Evolutionary conservation across 2,329 filamentous ascomycete genomes (phyloP), one percentile per base, ranked within the genome.

Genomic region (Verticillium alfalfae): DNA sequence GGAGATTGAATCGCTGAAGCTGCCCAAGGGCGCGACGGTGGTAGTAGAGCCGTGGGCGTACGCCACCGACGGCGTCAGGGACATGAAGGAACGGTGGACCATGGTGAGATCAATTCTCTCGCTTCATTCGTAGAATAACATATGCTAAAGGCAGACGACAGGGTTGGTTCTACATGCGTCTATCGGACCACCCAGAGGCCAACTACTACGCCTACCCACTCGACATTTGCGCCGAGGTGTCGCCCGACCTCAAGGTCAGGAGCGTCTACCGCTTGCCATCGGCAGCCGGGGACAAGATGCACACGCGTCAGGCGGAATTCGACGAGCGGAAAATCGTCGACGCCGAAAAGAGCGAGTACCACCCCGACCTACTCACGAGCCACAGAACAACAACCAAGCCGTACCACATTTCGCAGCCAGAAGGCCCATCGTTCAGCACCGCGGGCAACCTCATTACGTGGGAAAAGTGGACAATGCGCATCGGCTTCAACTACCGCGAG

Each of bases 401-500:
- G 31, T 75, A 78, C 63, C 73, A 74, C 49, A 69, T 77, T 1
- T 63, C 70, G 15, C 75, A 77, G 62, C 75, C 75, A 0, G 67
- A 75, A 1, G 75, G 75, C 0, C 73, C 75, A 0, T 76, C 72
- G 22, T 78, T 76, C 60, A 38, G 16, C 9, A 77, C 89, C 12
- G 75, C 76, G 59, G 74, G 78, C 60, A 78, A 78, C 63, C 66
- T 73, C 2, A 69, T 85, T 1, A 68, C 78, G 57, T 88, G 85
- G 85, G 83, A 88, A 70, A 86, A 89, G 69, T 91, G 88, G 88
- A 78, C 81, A 1, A 85, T 92, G 74, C 78, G 88, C 34, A 83
- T 92, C 5, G 83, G 83, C 6, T 91, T 89, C 76, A 91, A 89
- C 76, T 81, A 84, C 37, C 80, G 89, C 2, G 89, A 92, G 71